Conservation (phyloP, 441 rosid genomes). For the Adansonia madagascariensis region DNA sequence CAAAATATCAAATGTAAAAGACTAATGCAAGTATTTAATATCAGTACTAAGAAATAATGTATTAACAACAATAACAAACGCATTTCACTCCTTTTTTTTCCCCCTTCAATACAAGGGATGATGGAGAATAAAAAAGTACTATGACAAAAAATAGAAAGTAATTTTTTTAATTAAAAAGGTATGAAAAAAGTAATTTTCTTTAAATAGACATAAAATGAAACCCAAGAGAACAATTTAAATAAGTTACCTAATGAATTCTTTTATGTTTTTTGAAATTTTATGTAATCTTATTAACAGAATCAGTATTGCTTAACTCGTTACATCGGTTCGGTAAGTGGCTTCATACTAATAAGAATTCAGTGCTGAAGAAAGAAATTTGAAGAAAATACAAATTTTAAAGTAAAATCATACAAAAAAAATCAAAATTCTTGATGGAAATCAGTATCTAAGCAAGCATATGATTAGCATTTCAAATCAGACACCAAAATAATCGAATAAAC, state of each 20-base stretch:
- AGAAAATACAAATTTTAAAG: neutral
- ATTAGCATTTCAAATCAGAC: constrained; percentile 1
- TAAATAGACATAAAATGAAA: neutral
- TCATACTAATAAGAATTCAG: neutral
- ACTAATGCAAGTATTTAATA: neutral
- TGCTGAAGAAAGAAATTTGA: neutral
- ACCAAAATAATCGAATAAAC: neutral
- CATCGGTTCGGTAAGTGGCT: neutral
- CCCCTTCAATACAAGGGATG: neutral
- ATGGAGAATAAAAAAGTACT: neutral
- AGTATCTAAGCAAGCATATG: neutral
- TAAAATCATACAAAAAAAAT: neutral
- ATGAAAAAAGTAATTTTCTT: neutral
- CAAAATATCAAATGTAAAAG: neutral
- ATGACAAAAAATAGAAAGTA: neutral
- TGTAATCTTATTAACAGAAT: neutral
- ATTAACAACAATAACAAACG: neutral
- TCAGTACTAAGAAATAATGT: neutral
- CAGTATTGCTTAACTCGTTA: neutral
- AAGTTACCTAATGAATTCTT: neutral
- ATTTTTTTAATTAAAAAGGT: neutral
- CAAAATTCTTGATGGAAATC: neutral
- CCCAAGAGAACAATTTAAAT: neutral
- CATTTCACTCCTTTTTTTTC: neutral
- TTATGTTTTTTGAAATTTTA: neutral